These are phyloP conservation scores for Rubroboletus satanas DNA, from an alignment of 768 basidiomycete genomes.

Conservation along the genomic window DNA sequence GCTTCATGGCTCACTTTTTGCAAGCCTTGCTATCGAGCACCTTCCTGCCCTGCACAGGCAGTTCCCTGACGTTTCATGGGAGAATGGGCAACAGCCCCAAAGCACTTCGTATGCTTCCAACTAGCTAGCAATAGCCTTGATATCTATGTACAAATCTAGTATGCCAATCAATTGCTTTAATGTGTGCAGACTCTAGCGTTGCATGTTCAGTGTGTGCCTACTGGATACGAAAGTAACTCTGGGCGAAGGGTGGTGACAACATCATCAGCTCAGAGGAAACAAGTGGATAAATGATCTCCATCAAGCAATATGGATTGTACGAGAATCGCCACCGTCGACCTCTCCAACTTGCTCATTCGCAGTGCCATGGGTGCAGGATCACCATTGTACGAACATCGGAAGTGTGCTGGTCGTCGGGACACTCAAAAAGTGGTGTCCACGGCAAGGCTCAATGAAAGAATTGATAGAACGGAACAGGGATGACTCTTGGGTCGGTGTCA, in stretches of 20 bases:
- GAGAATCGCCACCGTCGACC: not conserved
- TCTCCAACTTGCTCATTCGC: not conserved
- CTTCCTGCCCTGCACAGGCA: slow-evolving; percentile 1
- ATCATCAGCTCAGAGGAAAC: not conserved
- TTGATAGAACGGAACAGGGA: no score
- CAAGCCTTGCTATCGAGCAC: slow-evolving; percentile 5
- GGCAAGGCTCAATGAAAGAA: no score
- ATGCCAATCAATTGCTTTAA: not conserved
- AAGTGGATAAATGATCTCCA: not conserved
- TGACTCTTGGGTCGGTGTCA: no score
- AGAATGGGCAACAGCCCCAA: not conserved
- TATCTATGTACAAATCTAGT: not conserved
- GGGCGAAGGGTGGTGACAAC: not conserved
- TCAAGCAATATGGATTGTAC: not conserved
- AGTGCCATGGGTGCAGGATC: no score
- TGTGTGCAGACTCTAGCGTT: not conserved
- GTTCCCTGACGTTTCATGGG: not conserved
- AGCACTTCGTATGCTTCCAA: not conserved
- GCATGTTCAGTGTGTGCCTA: no score
- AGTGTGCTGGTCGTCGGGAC: no score
- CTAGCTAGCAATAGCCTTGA: not conserved
- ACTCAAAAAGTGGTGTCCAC: no score
- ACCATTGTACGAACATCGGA: no score
- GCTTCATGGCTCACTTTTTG: slow-evolving; percentile 22
- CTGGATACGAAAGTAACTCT: not conserved